Base-by-base conservation (phyloP, 495 filamentous ascomycete genomes). In the Annulohypoxylon maeteangense region DNA sequence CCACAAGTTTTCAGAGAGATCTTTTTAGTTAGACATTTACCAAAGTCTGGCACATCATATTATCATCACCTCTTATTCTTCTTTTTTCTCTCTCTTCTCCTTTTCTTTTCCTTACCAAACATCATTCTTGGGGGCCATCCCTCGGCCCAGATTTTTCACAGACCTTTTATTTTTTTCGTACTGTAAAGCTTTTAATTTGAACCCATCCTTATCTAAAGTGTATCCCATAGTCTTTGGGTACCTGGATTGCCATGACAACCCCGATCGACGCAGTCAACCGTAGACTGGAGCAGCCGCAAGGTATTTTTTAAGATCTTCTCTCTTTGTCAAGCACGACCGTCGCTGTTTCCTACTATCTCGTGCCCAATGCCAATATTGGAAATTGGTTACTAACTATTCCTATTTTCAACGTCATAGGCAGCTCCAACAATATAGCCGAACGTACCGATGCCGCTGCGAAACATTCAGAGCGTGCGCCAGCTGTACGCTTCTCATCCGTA, bases 401-500 rank as follows among this genome's bases (percentile, higher is more conserved):
- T 65, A 31, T 48, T 75, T 68, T 42, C 38, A 38, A 76, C 58
- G 12, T 27, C 25, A 50, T 38, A 78, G 75, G 62, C 54, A 60
- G 67, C 64, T 68, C 77, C 62, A 51, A 69, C 65, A 31, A 71
- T 56, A 55, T 36, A 57, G 27, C 76, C 67, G 45, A 74, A 25
- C 65, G 53, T 68, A 63, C 69, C 62, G 70, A 70, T 67, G 77
- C 66, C 51, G 18, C 60, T 48, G 58, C 58, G 60, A 75, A 74
- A 66, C 65, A 54, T 20, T 60, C 70, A 29, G 75, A 73, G 68
- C 72, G 71, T 54, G 78, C 81, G 69, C 79, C 87, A 79, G 78
- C 85, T 23, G 94, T 97, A 59, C 91, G 93, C 65, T 97, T 97
- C 80, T 92, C 91, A 44, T 90, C 91, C 14, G 77, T 78, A 38